Percentiles rank a stretch among this genome's conserved stretches.
phyloP scores from a whole-genome alignment of 345 rosid species.

The Pistacia atlantica region DNA sequence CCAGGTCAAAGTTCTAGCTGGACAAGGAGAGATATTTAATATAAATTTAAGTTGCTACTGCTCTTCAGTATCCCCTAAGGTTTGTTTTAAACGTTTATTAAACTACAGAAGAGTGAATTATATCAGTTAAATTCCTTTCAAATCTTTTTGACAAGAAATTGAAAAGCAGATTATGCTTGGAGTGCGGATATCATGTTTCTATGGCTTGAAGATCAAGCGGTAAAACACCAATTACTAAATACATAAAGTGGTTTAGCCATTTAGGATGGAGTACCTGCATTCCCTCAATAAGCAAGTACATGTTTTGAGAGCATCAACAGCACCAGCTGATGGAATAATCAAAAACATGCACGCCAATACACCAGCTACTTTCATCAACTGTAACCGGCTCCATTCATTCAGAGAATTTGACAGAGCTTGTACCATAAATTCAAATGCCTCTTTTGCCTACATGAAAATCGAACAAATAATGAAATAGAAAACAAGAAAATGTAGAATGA shows the following conservation, averaged over 20 bases:
- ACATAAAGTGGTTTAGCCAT: not conserved
- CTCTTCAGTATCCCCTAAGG: not conserved
- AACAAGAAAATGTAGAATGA: not conserved
- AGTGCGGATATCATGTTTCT: not conserved
- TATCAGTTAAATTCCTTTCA: not conserved
- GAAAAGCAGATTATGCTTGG: not conserved
- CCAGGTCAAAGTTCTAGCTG: not conserved
- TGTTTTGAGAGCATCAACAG: conserved; percentile 92
- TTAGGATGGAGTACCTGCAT: conserved; percentile 66
- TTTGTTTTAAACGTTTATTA: not conserved
- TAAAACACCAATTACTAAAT: not conserved
- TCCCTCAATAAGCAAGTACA: conserved; percentile 85
- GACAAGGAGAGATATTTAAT: not conserved
- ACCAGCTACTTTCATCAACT: conserved; percentile 48
- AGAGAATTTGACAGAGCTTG: conserved; percentile 32
- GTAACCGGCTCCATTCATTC: conserved; percentile 44
- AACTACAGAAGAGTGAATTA: not conserved
- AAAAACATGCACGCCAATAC: conserved; percentile 61
- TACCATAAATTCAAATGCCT: conserved; percentile 36
- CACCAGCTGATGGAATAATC: conserved; percentile 82
- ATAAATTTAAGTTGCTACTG: not conserved
- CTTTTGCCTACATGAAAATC: conserved; percentile 32
- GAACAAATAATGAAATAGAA: not conserved
- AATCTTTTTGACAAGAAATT: not conserved
- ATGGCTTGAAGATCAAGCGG: not conserved